phyloP scores from a whole-genome alignment of 2,329 filamentous ascomycete genomes.

The Teratosphaeria gauchensis region DNA sequence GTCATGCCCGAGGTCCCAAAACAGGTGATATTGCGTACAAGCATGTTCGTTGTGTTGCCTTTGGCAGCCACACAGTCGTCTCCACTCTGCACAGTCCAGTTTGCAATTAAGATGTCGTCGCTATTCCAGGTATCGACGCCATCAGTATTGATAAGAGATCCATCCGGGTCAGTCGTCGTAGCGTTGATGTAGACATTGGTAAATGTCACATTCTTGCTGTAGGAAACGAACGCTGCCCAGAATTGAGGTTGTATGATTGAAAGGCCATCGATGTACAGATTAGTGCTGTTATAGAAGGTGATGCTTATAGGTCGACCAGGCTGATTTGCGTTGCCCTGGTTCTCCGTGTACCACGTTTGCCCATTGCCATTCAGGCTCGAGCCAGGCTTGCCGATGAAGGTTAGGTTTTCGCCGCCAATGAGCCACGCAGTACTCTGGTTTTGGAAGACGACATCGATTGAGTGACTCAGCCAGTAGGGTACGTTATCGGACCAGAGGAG shows the following conservation, averaged over 20 bases:
- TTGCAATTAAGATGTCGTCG: slow-evolving; percentile 41
- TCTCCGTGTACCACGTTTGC: slow-evolving; percentile 39
- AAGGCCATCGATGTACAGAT: slow-evolving; percentile 37
- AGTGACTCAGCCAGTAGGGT: slow-evolving; percentile 43
- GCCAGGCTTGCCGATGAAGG: slow-evolving; percentile 42
- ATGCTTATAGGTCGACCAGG: slow-evolving; percentile 39
- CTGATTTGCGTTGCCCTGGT: slow-evolving; percentile 12
- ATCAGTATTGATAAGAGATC: slow-evolving; percentile 32
- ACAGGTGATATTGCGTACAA: slow-evolving; percentile 35
- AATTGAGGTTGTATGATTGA: slow-evolving; percentile 14
- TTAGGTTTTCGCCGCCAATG: slow-evolving; percentile 44
- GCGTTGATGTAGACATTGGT: slow-evolving; percentile 44
- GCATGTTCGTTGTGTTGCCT: slow-evolving; percentile 47
- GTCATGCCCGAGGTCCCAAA: slow-evolving; percentile 22
- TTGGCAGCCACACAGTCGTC: slow-evolving; percentile 48
- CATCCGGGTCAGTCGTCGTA: slow-evolving; percentile 21
- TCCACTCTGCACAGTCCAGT: slow-evolving; percentile 45
- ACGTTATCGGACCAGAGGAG: slow-evolving; percentile 35
- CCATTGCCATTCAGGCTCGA: slow-evolving; percentile 48
- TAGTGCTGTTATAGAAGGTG: slow-evolving; percentile 40
- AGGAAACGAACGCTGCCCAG: slow-evolving; percentile 13
- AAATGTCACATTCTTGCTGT: slow-evolving; percentile 2
- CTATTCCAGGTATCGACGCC: slow-evolving; percentile 44
- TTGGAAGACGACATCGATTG: slow-evolving; percentile 44
- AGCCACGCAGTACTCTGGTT: slow-evolving; percentile 47